Percentiles rank a stretch among this genome's conserved stretches.
Evolutionary conservation across 495 filamentous ascomycete species (phyloP).

Genomic region (Trichoderma virens): DNA sequence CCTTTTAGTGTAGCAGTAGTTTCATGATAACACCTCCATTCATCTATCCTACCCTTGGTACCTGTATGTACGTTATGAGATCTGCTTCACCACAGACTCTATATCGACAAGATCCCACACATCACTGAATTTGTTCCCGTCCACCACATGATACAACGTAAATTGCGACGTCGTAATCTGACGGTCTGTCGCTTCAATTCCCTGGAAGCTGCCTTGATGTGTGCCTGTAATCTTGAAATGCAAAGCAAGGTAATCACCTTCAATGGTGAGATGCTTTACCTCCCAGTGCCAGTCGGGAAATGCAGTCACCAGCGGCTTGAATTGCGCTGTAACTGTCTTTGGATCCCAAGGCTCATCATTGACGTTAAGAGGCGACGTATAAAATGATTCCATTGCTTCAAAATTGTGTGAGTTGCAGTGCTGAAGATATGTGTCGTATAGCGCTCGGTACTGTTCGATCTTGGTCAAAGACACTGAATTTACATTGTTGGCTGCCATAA

Average conservation of each 20-base stretch:
- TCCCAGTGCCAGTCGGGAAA: neutral
- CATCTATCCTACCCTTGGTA: no score
- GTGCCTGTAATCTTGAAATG: neutral
- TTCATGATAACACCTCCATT: no score
- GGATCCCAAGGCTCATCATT: neutral
- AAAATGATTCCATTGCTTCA: neutral
- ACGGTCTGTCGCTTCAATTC: neutral
- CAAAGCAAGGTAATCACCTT: neutral
- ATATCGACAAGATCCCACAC: neutral
- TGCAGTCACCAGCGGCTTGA: neutral
- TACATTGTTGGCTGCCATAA: no score
- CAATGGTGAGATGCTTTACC: neutral
- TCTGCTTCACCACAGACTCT: neutral
- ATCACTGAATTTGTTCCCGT: neutral
- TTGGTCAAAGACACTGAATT: no score
- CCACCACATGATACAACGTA: neutral
- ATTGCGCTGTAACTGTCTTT: neutral
- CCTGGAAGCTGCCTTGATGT: neutral
- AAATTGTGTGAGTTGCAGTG: neutral
- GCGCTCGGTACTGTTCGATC: neutral
- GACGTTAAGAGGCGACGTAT: neutral
- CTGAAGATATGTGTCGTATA: neutral
- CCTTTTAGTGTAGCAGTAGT: no score
- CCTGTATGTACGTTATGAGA: no score
- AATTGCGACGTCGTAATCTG: neutral